These are phyloP conservation scores for Epichloe uncinata DNA, from an alignment of 2,329 filamentous ascomycete species.

Conservation along the genomic window DNA sequence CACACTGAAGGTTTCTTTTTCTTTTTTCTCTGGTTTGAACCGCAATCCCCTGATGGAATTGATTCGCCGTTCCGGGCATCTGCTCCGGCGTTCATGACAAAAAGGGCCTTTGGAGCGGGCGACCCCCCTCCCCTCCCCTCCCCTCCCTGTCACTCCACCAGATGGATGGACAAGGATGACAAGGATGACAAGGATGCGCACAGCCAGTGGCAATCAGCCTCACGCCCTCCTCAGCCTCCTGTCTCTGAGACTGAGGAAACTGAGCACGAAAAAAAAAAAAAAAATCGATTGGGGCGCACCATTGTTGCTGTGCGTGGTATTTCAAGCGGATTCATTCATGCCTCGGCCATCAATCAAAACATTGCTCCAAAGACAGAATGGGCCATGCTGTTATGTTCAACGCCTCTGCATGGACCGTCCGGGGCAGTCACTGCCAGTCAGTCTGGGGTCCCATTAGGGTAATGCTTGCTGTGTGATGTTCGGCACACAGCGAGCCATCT, in stretches of 20 bases:
- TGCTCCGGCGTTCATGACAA: not conserved
- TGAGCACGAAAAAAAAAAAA: too few species aligned
- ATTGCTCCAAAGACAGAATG: not conserved
- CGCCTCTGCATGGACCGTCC: not conserved
- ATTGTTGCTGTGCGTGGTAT: not conserved
- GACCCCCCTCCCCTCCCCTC: too few species aligned
- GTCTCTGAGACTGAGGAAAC: too few species aligned
- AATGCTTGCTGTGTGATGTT: not conserved
- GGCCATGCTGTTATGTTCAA: not conserved
- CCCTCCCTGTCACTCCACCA: not conserved
- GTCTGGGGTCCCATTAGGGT: not conserved
- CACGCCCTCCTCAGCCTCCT: not conserved
- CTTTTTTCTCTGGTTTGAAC: not conserved
- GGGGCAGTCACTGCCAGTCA: not conserved
- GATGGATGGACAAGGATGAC: too few species aligned
- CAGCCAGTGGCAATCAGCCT: slow-evolving; percentile 4
- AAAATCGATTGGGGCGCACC: not conserved
- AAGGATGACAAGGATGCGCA: not conserved
- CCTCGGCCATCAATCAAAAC: not conserved
- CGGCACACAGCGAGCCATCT: not conserved
- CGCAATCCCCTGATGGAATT: not conserved
- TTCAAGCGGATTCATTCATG: not conserved
- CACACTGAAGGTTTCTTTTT: not conserved
- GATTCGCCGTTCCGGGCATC: not conserved
- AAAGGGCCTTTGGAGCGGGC: not conserved